These are phyloP conservation scores for Chloranthus sessilifolius DNA, from an alignment of 164 flowering plant species.

Conservation along the genomic window DNA sequence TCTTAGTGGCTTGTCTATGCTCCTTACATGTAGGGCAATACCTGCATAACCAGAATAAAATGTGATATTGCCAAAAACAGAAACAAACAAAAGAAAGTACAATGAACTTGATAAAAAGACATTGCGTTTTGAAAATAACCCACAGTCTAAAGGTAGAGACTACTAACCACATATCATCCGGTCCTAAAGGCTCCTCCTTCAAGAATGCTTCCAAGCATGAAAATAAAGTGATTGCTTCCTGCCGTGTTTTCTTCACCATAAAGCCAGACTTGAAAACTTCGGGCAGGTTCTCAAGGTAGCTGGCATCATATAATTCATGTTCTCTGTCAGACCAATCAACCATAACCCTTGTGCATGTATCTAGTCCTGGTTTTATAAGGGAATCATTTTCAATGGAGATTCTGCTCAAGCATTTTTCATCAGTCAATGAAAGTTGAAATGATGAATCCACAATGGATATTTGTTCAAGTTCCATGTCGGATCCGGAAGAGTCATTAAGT, in stretches of 20 bases:
- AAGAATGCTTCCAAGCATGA: constrained; percentile 93
- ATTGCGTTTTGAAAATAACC: neutral
- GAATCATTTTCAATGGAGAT: constrained; percentile 43
- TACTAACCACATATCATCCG: constrained; percentile 90
- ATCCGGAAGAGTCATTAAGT: constrained; percentile 17
- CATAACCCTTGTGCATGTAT: constrained; percentile 34
- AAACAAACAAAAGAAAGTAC: neutral
- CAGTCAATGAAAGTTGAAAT: constrained; percentile 52
- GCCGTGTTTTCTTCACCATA: constrained; percentile 60
- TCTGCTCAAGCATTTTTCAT: constrained; percentile 39
- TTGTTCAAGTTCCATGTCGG: constrained; percentile 32
- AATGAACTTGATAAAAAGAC: neutral
- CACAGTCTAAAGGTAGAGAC: constrained; percentile 6
- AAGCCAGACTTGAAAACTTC: constrained; percentile 67
- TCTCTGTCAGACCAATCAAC: constrained; percentile 84
- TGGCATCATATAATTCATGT: constrained; percentile 55
- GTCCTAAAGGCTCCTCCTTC: constrained; percentile 95
- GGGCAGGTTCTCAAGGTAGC: constrained; percentile 75
- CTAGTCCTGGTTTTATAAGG: constrained; percentile 31
- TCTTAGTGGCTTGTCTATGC: constrained; percentile 88
- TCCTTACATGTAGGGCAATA: constrained; percentile 94
- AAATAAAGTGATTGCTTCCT: constrained; percentile 79
- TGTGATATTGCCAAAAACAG: neutral
- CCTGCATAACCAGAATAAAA: constrained; percentile 40
- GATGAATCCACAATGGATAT: constrained; percentile 23